Conservation (phyloP, 2,329 filamentous ascomycete species). For the Neofusicoccum umdonicola region DNA sequence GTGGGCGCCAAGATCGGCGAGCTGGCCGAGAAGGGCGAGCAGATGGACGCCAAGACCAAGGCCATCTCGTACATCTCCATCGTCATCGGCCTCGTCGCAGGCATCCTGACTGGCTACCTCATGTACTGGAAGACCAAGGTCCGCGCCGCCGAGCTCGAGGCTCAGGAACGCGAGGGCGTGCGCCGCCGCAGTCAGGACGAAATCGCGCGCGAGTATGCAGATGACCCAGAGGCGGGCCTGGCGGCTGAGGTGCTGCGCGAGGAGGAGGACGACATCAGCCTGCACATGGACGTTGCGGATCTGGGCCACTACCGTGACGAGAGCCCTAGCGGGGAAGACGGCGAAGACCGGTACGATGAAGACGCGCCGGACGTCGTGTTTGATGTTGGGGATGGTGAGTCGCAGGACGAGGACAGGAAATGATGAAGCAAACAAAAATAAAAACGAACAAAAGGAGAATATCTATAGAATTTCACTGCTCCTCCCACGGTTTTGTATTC, state of each 20-base stretch:
- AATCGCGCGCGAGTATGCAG: slow-evolving; percentile 41
- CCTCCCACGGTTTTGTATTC: too few species aligned
- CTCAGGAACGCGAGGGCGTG: slow-evolving; percentile 42
- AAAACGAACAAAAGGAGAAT: background rate
- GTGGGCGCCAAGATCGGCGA: slow-evolving; percentile 80
- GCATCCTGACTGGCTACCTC: slow-evolving; percentile 73
- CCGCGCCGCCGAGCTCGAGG: slow-evolving; percentile 50
- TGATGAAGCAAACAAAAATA: background rate
- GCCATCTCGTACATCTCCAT: slow-evolving; percentile 83
- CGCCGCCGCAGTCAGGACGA: slow-evolving; percentile 32
- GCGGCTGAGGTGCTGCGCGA: slow-evolving; percentile 42
- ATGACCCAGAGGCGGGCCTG: slow-evolving; percentile 45
- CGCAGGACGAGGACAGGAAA: slow-evolving; percentile 24
- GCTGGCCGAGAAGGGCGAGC: slow-evolving; percentile 77
- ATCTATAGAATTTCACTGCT: too few species aligned
- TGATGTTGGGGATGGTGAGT: slow-evolving; percentile 42
- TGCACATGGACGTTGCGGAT: slow-evolving; percentile 34
- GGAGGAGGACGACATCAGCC: slow-evolving; percentile 51
- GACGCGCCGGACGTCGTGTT: slow-evolving; percentile 46
- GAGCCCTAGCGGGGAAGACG: slow-evolving; percentile 26
- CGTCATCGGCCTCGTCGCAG: slow-evolving; percentile 66
- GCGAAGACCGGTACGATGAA: slow-evolving; percentile 37
- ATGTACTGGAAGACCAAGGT: slow-evolving; percentile 68
- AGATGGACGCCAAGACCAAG: slow-evolving; percentile 78
- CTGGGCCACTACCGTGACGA: slow-evolving; percentile 39